These are phyloP conservation scores for Chytridium lagenaria DNA, from an alignment of 371 early-diverging fungal species.

Conservation along the genomic window DNA sequence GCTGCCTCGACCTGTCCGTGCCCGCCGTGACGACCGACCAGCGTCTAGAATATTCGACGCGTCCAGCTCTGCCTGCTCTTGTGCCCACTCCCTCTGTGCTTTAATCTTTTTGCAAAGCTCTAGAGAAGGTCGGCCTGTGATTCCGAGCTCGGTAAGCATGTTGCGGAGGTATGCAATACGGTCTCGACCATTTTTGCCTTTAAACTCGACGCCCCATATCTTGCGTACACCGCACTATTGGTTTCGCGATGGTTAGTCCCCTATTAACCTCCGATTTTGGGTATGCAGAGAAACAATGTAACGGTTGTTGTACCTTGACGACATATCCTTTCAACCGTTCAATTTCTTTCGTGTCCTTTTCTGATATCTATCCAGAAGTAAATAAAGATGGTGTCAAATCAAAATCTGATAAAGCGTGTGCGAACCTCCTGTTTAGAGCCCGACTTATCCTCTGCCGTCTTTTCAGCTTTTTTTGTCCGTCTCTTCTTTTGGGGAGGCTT, in stretches of 20 bases:
- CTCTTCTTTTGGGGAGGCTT: background rate
- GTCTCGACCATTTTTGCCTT: background rate
- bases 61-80: conserved; percentile 1
- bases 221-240: conserved; percentile 11
- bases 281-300: background rate
- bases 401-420: no score
- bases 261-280: background rate
- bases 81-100: background rate
- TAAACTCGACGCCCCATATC: conserved; percentile 14
- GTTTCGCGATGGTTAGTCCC: background rate
- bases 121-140: conserved; percentile 1
- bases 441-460: no score
- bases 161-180: background rate
- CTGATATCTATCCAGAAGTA: background rate
- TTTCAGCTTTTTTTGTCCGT: background rate
- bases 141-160: background rate
- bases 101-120: conserved; percentile 12
- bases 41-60: background rate
- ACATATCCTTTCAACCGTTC: conserved; percentile 14
- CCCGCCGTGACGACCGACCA: background rate
- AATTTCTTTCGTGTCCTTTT: conserved; percentile 11
- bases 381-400: background rate
- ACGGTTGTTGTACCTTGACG: conserved; percentile 5
- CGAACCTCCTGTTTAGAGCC: no score
- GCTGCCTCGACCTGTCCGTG: background rate